A percentile compares a stretch with the other conserved stretches of the same genome.
Evolutionary conservation across 352 stramenopile genomes (phyloP).

Genomic region (Pythium vanterpoolii): DNA sequence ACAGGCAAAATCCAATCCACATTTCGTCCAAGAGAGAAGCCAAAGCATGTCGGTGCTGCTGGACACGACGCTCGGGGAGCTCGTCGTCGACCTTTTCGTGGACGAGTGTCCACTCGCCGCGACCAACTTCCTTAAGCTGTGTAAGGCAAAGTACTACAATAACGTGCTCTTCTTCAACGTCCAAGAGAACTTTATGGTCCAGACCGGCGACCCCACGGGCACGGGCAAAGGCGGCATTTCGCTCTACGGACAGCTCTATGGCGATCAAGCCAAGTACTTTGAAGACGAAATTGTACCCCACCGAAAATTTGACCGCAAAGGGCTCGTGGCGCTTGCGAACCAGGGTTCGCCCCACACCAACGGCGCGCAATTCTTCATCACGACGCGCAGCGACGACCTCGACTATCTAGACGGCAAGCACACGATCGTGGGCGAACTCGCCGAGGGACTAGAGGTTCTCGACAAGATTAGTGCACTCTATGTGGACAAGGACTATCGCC

Average conservation of each 20-base stretch:
- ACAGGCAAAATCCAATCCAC: not conserved
- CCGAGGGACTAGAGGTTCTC: conserved; percentile 93
- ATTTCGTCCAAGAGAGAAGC: not conserved
- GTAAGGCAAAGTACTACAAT: conserved; percentile 95
- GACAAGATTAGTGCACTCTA: conserved; percentile 94
- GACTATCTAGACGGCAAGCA: conserved; percentile 90
- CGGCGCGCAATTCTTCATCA: conserved; percentile 97
- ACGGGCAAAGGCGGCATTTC: conserved; percentile 94
- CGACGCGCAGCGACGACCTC: conserved; percentile 86
- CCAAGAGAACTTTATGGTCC: conserved; percentile 94
- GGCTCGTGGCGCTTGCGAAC: conserved; percentile 84
- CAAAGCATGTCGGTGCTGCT: conserved; percentile 90
- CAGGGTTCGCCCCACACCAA: conserved; percentile 64
- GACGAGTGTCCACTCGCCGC: conserved; percentile 77
- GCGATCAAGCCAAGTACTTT: conserved; percentile 67
- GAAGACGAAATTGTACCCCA: conserved; percentile 66
- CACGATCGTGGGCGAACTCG: conserved; percentile 91
- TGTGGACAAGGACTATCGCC: conserved; percentile 93
- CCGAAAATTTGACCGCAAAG: conserved; percentile 52
- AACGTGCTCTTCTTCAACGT: conserved; percentile 94
- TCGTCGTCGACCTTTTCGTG: conserved; percentile 91
- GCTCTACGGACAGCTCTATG: conserved; percentile 93
- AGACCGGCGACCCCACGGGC: conserved; percentile 87
- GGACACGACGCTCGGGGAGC: conserved; percentile 87
- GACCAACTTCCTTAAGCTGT: conserved; percentile 96